Base-by-base conservation (phyloP, 208 protist species). In the Naegleria lovaniensis region DNA sequence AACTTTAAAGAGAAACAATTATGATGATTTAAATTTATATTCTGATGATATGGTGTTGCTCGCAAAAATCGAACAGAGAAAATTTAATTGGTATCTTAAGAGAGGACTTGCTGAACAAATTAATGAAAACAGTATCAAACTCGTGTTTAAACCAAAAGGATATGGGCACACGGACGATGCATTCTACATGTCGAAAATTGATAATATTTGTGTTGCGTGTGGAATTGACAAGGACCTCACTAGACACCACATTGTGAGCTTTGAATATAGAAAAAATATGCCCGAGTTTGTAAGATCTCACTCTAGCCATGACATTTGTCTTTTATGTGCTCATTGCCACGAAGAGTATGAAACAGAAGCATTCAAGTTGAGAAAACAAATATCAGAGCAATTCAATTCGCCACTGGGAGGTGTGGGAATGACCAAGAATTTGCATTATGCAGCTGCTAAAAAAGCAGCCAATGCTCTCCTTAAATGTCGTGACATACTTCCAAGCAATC, bases 71-170 rank as follows among this genome's bases (percentile, higher is more conserved):
- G 16, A 36, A 13, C 7, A 36, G 5, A 36, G 41, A 39, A 55
- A 40, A 89, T 89, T 89, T n/a, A 55, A 89, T 67, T 89, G 85
- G 85, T 89, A 89, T 67, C 39, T 89, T 29, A 55, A 67, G 4
- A 89, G 40, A 67, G 48, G 48, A 67, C 39, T 89, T 11, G 85
- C 85, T 29, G 51, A 39, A 67, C 41, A 89, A 40, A 40, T 89
- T 9, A 41, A 67, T 89, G 85, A 89, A n/a, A 55, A 39, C 39
- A 25, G 13, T 36, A 89, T 89, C 7, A 15, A 67, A 89, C 59
- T 89, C 16, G 67, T 41, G 9, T 89, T 89, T 67, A 40, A 41
- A 40, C 19, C 85, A 41, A 38, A 38, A 39, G 85, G 85, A 38
- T 36, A 89, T 67, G 85, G 85, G 29, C 39, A 89, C 59, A 25